Percentiles rank a stretch among this genome's conserved stretches.
Conservation (phyloP, 208 protist species). For the Angomonas desouzai region DNA sequence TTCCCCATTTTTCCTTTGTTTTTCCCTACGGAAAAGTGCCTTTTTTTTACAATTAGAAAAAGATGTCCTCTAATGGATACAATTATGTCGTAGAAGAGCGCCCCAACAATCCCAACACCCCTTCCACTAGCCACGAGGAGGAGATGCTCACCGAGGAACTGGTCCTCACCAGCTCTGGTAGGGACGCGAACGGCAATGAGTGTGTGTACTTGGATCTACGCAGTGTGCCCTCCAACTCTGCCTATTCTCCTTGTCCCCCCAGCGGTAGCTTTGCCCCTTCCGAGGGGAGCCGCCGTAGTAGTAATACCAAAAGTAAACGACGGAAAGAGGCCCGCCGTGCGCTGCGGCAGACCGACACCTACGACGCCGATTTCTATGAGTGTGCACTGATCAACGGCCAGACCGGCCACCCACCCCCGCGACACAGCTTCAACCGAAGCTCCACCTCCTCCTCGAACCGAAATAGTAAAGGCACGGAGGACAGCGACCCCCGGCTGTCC, state of each 20-base stretch:
- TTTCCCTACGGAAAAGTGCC: no score
- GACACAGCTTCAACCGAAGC: background rate
- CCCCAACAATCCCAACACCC: no score
- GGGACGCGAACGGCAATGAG: no score
- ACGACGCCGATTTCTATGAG: background rate
- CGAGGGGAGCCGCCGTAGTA: background rate
- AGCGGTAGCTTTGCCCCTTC: background rate
- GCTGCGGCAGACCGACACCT: constrained; percentile 1
- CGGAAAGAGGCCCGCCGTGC: background rate
- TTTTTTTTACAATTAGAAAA: no score
- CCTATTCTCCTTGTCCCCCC: no score
- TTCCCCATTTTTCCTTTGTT: constrained; percentile 7
- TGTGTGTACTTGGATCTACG: no score
- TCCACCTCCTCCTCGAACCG: constrained; percentile 4
- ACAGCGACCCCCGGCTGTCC: background rate
- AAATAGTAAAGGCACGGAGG: background rate
- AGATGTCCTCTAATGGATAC: background rate
- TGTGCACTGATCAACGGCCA: background rate
- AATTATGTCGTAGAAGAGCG: background rate
- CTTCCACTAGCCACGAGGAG: background rate
- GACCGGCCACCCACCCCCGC: background rate
- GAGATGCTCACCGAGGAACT: no score
- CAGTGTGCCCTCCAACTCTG: no score
- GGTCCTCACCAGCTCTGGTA: no score
- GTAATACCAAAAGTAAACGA: constrained; percentile 10